Conservation (phyloP, 2,329 filamentous ascomycete species). For the Fusarium sp. region DNA sequence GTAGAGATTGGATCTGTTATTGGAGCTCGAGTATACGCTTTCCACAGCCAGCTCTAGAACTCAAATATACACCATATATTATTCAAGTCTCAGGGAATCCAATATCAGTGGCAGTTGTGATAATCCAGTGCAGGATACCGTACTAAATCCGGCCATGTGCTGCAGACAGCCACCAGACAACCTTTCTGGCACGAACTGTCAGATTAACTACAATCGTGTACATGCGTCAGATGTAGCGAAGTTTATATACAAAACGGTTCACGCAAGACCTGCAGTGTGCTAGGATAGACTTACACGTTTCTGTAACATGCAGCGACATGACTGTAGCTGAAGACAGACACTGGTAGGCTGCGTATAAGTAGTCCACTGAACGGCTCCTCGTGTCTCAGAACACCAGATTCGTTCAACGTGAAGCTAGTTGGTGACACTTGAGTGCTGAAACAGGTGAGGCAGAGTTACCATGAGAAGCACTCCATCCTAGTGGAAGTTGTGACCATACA, state of each 20-base stretch:
- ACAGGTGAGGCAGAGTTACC: background rate
- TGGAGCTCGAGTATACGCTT: accelerated
- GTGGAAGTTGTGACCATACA: background rate
- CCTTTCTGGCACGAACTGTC: background rate
- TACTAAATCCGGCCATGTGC: background rate
- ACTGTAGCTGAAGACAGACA: background rate
- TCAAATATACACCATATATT: accelerated
- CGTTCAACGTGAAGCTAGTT: background rate
- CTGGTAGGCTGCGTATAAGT: background rate
- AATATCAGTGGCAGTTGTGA: background rate
- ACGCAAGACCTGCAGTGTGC: background rate
- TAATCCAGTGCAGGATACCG: background rate
- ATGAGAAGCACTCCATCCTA: background rate
- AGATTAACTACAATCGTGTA: background rate
- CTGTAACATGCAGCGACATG: background rate
- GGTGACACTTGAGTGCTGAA: background rate
- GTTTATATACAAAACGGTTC: background rate
- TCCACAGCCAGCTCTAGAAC: background rate
- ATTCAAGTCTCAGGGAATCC: background rate
- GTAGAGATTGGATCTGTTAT: accelerated
- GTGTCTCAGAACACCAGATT: accelerated
- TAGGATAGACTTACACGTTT: background rate
- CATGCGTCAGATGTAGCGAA: background rate
- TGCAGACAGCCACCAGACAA: background rate
- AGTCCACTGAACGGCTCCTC: accelerated